Evolutionary conservation across 805 yeast species (phyloP).

Genomic region (Myxozyma lipomycoides): DNA sequence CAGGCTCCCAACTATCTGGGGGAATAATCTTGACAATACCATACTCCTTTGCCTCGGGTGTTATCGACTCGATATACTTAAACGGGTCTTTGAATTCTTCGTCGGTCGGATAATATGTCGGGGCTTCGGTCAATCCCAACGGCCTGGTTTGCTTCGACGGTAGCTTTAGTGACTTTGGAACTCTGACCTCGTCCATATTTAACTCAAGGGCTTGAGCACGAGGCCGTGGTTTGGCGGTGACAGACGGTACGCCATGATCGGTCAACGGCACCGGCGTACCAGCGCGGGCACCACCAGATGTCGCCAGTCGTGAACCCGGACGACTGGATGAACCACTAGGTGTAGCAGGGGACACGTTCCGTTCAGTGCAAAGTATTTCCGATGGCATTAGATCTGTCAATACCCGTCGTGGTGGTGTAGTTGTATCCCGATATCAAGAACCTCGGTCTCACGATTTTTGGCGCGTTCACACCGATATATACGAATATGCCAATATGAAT

Average conservation of each 20-base stretch:
- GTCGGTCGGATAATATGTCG: slow-evolving; percentile 53
- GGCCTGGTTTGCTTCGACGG: slow-evolving; percentile 14
- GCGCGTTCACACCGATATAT: too few relatives aligned
- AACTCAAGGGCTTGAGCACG: slow-evolving; percentile 16
- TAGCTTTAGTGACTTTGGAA: slow-evolving; percentile 7
- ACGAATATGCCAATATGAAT: too few relatives aligned
- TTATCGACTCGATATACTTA: slow-evolving; percentile 53
- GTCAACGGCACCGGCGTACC: slow-evolving; percentile 13
- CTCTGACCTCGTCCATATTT: slow-evolving; percentile 9
- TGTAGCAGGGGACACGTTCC: too few relatives aligned
- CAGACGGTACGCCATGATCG: slow-evolving; percentile 22
- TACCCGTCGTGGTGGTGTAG: too few relatives aligned
- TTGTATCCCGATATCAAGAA: too few relatives aligned
- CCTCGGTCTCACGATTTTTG: too few relatives aligned
- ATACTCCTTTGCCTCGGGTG: slow-evolving; percentile 50
- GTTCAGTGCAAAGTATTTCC: too few relatives aligned
- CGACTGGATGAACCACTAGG: too few relatives aligned
- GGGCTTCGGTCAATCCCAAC: slow-evolving; percentile 45
- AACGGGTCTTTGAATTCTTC: slow-evolving; percentile 64
- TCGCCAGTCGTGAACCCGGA: too few relatives aligned
- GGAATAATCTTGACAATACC: slow-evolving; percentile 78
- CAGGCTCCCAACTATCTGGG: slow-evolving; percentile 48
- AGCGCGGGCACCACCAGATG: neutral
- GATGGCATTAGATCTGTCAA: too few relatives aligned
- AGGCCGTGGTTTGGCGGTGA: slow-evolving; percentile 19